These are phyloP conservation scores for Claviceps africana DNA, from an alignment of 2,329 filamentous ascomycete genomes.

Conservation along the genomic window DNA sequence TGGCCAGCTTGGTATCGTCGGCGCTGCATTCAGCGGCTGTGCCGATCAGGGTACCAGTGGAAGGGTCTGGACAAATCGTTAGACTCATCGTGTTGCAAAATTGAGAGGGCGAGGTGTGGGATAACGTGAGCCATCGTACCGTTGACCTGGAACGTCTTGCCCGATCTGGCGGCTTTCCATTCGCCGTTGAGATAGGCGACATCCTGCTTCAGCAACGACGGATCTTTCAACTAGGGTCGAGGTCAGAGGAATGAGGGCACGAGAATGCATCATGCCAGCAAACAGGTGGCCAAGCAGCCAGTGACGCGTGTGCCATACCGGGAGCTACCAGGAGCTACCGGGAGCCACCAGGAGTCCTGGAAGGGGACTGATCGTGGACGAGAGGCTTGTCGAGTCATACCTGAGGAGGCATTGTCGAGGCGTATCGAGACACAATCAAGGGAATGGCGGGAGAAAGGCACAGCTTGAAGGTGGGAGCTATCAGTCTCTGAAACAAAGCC, in stretches of 20 bases:
- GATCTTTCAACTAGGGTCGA: slow-evolving; percentile 51
- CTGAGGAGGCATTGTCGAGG: slow-evolving; percentile 35
- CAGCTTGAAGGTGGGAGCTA: slow-evolving; percentile 13
- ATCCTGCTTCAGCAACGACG: slow-evolving; percentile 71
- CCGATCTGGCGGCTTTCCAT: slow-evolving; percentile 75
- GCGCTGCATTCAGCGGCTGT: slow-evolving; percentile 72
- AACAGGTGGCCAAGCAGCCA: not conserved
- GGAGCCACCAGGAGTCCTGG: too few species aligned
- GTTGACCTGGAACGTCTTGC: slow-evolving; percentile 80
- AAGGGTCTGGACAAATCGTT: slow-evolving; percentile 45
- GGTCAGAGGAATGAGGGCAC: not conserved
- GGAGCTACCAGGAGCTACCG: too few species aligned
- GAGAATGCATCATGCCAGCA: too few species aligned
- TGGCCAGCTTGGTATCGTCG: slow-evolving; percentile 66
- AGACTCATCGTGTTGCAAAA: not conserved
- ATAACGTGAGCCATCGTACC: slow-evolving; percentile 32
- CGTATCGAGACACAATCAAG: slow-evolving; percentile 20
- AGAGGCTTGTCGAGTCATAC: slow-evolving; percentile 12
- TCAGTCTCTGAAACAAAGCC: slow-evolving; percentile 19
- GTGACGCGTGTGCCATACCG: not conserved
- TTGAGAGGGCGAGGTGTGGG: not conserved
- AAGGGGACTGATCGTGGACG: not conserved
- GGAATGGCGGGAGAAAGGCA: slow-evolving; percentile 18
- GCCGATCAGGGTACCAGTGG: slow-evolving; percentile 67
- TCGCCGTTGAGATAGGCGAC: slow-evolving; percentile 80